A percentile compares a stretch with the other conserved stretches of the same genome.
phyloP scores from a whole-genome alignment of 78 protist species.

The Pigoraptor vietnamica region DNA sequence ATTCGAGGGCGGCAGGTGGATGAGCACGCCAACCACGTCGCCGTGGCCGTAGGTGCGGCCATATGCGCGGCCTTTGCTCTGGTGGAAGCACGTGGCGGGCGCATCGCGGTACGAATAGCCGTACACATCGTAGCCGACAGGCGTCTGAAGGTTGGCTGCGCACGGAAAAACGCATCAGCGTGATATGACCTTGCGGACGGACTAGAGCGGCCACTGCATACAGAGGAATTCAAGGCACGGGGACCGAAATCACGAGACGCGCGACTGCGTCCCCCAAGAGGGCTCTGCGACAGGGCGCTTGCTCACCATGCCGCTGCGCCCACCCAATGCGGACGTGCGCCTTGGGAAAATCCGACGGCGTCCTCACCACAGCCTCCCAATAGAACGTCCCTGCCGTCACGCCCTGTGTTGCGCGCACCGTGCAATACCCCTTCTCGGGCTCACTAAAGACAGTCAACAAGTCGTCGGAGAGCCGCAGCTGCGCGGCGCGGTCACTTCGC shows the following conservation, averaged over 20 bases:
- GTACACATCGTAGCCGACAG: constrained; percentile 3
- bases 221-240: no score
- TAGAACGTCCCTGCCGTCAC: background rate
- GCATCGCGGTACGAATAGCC: constrained; percentile 6
- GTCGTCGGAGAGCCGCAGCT: constrained; percentile 1
- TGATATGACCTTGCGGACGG: no score
- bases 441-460: background rate
- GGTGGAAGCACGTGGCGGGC: background rate
- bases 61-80: background rate
- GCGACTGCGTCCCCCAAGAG: no score
- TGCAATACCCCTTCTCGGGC: background rate
- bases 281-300: no score
- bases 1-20: background rate
- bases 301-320: background rate
- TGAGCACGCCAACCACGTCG: constrained; percentile 16
- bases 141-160: background rate
- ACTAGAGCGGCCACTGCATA: no score
- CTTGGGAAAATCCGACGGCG: background rate
- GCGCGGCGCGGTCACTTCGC: constrained; percentile 12
- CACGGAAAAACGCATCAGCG: background rate
- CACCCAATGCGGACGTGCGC: constrained; percentile 15
- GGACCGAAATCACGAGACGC: no score
- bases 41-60: background rate
- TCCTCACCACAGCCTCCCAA: background rate
- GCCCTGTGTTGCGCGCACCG: background rate